Base-by-base conservation (phyloP, 1,139 yeast genomes). In the Pichiaceae sp. region DNA sequence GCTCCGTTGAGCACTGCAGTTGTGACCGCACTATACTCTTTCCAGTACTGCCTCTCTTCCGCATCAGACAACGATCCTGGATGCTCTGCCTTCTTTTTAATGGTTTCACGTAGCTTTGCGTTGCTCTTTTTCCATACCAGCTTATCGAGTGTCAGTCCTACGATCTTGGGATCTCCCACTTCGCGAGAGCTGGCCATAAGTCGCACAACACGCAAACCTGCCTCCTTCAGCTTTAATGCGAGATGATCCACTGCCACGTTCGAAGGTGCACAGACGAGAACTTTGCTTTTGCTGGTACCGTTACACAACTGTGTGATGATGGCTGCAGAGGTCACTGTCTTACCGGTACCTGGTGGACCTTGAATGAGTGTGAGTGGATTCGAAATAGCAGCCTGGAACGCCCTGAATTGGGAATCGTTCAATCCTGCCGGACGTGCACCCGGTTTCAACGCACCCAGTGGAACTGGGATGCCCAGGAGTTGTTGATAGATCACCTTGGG, bases 301-400 rank as follows among this genome's bases (percentile, higher is more conserved):
- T 77, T 68, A n/a, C n/a, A n/a, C 42, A 87, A 62, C 51, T 86
- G 95, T 51, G 83, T 82, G 20, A 87, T 75, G 45, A 89, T 84
- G 0, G 95, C 80, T 3, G 96, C 93, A 0, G 96, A 85, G 0
- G 95, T 87, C 12, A 86, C 95, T 1, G 97, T 89, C 56, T 89
- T 89, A 55, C 97, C 97, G 0, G 97, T 89, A 43, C 95, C 95
- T 2, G 97, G 97, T n/a, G 97, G 97, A 16, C 97, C 97, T 58
- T 89, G 97, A 46, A 89, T 87, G 50, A 89, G 68, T 6, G 95
- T 76, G 32, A 89, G 65, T 2, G 96, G 96, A 48, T 78, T 68
- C 50, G 72, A 73, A 42, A 89, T 61, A 2, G 82, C 96, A 4
- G 74, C 62, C 39, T 71, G 66, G 19, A 89, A 89, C 0, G 96